phyloP scores from a whole-genome alignment of 2,329 filamentous ascomycete genomes.

The Fusarium acutatum region DNA sequence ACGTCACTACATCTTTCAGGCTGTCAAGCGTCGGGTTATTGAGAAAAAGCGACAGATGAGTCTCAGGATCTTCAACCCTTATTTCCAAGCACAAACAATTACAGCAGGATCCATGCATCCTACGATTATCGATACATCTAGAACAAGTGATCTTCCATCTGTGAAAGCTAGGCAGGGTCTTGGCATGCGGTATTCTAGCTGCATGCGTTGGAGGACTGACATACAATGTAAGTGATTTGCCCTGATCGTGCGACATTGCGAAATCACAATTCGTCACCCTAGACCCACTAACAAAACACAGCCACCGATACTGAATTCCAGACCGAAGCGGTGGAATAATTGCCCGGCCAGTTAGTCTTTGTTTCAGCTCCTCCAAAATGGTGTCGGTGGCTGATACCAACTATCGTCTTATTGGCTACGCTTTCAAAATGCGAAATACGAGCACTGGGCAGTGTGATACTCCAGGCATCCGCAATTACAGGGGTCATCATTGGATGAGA shows the following conservation, averaged over 20 bases:
- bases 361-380: neutral
- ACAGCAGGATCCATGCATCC: neutral
- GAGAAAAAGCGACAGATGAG: neutral
- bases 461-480: constrained; percentile 8
- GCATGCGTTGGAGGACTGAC: neutral
- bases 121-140: neutral
- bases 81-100: neutral
- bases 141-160: neutral
- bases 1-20: too few species aligned
- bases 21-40: neutral
- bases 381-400: constrained; percentile 5
- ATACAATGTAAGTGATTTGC: neutral
- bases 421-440: constrained; percentile 25
- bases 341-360: neutral
- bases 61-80: neutral
- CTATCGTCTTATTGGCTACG: constrained; percentile 4
- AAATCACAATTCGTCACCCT: neutral
- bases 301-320: neutral
- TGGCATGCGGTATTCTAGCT: neutral
- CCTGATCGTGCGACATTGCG: neutral
- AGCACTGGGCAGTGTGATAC: neutral
- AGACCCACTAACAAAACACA: neutral
- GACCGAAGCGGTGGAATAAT: neutral
- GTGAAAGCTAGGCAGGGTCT: neutral
- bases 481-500: neutral